Conservation (phyloP, 2,329 filamentous ascomycete species). For the Cladosporium sp. region DNA sequence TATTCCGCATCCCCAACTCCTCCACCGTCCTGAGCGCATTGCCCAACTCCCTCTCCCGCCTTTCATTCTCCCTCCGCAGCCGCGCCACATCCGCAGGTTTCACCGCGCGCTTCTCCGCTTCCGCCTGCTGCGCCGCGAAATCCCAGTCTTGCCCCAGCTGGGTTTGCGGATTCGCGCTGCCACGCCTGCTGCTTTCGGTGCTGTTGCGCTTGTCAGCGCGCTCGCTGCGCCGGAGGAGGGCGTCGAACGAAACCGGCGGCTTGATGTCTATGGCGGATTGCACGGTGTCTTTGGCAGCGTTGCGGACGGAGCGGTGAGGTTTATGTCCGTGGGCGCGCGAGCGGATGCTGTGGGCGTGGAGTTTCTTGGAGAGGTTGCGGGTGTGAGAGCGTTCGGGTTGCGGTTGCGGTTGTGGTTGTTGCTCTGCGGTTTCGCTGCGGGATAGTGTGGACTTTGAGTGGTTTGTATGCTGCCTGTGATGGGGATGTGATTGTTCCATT, state of each 20-base stretch:
- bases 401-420: too few relatives aligned
- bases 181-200: slow-evolving; percentile 22
- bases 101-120: slow-evolving; percentile 24
- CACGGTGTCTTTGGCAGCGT: slow-evolving; percentile 36
- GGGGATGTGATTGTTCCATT: too few relatives aligned
- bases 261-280: slow-evolving; percentile 43
- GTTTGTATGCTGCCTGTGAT: too few relatives aligned
- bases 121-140: slow-evolving; percentile 18
- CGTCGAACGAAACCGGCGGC: slow-evolving; percentile 42
- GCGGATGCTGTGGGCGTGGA: slow-evolving; percentile 10
- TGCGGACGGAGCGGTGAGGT: slow-evolving; percentile 23
- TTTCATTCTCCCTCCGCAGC: slow-evolving; percentile 36
- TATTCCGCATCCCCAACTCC: slow-evolving; percentile 56
- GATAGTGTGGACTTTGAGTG: too few relatives aligned
- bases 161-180: slow-evolving; percentile 13
- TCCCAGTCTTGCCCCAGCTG: slow-evolving; percentile 16
- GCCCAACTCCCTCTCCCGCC: slow-evolving; percentile 38
- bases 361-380: slow-evolving; percentile 7
- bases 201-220: slow-evolving; percentile 25
- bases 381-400: slow-evolving; percentile 7
- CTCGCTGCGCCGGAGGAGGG: slow-evolving; percentile 33
- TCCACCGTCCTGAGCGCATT: slow-evolving; percentile 43
- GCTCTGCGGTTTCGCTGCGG: slow-evolving; percentile 13
- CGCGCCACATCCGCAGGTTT: slow-evolving; percentile 37
- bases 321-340: slow-evolving; percentile 3